A percentile compares a stretch with the other conserved stretches of the same genome.
These are phyloP conservation scores for Diaporthe velutina DNA, from an alignment of 2,329 filamentous ascomycete genomes.

Conservation along the genomic window DNA sequence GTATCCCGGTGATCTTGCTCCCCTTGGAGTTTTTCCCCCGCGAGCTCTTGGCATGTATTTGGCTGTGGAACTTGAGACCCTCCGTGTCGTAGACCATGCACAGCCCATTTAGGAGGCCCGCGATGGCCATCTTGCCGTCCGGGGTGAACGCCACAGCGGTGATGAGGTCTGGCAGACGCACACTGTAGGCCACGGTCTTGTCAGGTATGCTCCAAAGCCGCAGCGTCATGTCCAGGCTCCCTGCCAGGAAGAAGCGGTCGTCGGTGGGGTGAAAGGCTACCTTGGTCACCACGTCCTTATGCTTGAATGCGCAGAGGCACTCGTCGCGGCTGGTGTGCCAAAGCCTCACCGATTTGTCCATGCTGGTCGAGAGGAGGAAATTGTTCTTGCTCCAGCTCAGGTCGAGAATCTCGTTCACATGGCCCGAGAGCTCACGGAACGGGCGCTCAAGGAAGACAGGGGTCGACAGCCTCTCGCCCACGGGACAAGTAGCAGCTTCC, in stretches of 20 bases:
- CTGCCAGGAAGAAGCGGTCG: slow-evolving; percentile 96
- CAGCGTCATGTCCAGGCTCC: slow-evolving; percentile 88
- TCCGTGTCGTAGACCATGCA: slow-evolving; percentile 96
- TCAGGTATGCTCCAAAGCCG: slow-evolving; percentile 97
- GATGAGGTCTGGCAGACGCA: slow-evolving; percentile 85
- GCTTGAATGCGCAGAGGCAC: slow-evolving; percentile 93
- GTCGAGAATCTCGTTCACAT: slow-evolving; percentile 88
- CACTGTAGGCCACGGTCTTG: slow-evolving; percentile 88
- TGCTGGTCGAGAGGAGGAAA: slow-evolving; percentile 93
- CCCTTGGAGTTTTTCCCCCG: slow-evolving; percentile 94
- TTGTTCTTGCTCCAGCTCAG: slow-evolving; percentile 99
- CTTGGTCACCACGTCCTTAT: slow-evolving; percentile 94
- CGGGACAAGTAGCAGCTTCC: slow-evolving; percentile 59
- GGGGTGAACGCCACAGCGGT: slow-evolving; percentile 95
- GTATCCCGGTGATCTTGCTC: slow-evolving; percentile 96
- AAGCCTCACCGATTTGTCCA: slow-evolving; percentile 96
- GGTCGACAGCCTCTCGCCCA: slow-evolving; percentile 79
- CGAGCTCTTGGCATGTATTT: slow-evolving; percentile 93
- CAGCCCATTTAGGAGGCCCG: slow-evolving; percentile 85
- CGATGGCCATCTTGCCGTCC: slow-evolving; percentile 90
- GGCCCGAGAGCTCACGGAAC: slow-evolving; percentile 83
- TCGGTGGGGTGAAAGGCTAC: slow-evolving; percentile 95
- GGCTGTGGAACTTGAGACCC: slow-evolving; percentile 83
- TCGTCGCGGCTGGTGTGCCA: slow-evolving; percentile 92
- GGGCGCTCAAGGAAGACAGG: slow-evolving; percentile 90